Evolutionary conservation across 345 rosid genomes (phyloP), one percentile per base, ranked within the genome.

Genomic region (Theobroma cacao): DNA sequence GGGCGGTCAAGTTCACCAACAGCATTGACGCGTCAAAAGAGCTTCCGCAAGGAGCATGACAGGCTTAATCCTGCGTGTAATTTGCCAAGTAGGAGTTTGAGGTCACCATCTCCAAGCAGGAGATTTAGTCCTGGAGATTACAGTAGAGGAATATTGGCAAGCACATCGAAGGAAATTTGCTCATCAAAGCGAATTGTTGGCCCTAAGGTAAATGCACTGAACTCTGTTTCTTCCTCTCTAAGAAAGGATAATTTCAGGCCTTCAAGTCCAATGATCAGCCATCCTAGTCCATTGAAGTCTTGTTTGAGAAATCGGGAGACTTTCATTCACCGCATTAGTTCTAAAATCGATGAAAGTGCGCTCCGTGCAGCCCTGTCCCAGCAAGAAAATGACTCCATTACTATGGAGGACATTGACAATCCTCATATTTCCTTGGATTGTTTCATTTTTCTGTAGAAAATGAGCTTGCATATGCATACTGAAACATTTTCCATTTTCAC

Each of bases 391-490:
- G 89, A 76, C 56, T 70, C 85, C 26, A 15, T 77, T 66, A 47
- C 77, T 0, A 70, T 85, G 75, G 97, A 93, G 80, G 95, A 93
- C 73, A 74, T 93, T 2, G 89, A 87, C 26, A 93, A 90, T 69
- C 98, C 97, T 77, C 86, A 87, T 28, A 91, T 94, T 74, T 92
- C 97, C 78, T 87, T 94, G 87, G 98, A 94, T 85, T 94, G 98
- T 79, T 94, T 93, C 80, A 93, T 94, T 66, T 94, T 94, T 82
- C 87, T 94, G n/a, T 91, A 86, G 79, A 82, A 34, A 73, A 14
- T 67, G 63, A 41, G 72, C 62, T 59, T 72, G 80, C 61, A 33
- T 72, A 26, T 55, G 50, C 76, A 53, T 55, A 71, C 60, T n/a
- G 64, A 34, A n/a, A 53, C 76, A 55, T 72, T 34, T 55, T 0